These are phyloP conservation scores for Capsaspora owczarzaki DNA, from an alignment of 78 protist species.

Conservation along the genomic window DNA sequence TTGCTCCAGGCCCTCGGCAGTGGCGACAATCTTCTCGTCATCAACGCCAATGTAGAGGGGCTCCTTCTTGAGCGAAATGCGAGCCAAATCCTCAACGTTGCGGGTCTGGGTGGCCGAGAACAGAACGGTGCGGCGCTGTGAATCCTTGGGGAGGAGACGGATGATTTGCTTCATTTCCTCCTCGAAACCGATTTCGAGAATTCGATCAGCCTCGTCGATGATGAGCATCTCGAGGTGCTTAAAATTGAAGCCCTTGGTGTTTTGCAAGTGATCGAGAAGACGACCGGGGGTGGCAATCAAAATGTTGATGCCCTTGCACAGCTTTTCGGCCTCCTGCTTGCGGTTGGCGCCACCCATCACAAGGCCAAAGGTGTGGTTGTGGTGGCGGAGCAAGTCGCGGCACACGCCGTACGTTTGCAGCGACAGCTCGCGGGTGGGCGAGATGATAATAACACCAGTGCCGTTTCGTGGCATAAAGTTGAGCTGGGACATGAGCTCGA, in stretches of 20 bases:
- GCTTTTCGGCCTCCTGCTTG: conserved; percentile 75
- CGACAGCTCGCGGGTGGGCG: conserved; percentile 91
- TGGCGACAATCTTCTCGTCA: conserved; percentile 29
- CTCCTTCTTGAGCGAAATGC: conserved; percentile 58
- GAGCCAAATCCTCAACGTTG: conserved; percentile 84
- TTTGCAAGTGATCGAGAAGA: conserved; percentile 91
- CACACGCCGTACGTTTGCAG: conserved; percentile 82
- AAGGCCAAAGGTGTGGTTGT: conserved; percentile 81
- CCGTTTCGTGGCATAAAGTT: conserved; percentile 77
- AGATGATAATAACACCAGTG: conserved; percentile 73
- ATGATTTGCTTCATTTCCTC: conserved; percentile 91
- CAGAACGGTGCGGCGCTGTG: conserved; percentile 84
- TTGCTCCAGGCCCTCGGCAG: conserved; percentile 70
- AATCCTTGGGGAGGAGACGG: conserved; percentile 77
- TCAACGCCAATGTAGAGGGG: conserved; percentile 82
- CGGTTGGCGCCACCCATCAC: conserved; percentile 92
- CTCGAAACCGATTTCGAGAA: conserved; percentile 87
- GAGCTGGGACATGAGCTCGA: conserved; percentile 69
- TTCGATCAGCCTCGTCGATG: conserved; percentile 98
- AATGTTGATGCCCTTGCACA: conserved; percentile 88
- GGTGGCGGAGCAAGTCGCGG: conserved; percentile 60
- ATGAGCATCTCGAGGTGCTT: conserved; percentile 78
- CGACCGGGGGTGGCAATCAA: conserved; percentile 99
- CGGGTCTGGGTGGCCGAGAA: conserved; percentile 97
- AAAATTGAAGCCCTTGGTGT: conserved; percentile 74